Evolutionary conservation across 139 green algal genomes (phyloP).

Genomic region (Penium margaritaceum): DNA sequence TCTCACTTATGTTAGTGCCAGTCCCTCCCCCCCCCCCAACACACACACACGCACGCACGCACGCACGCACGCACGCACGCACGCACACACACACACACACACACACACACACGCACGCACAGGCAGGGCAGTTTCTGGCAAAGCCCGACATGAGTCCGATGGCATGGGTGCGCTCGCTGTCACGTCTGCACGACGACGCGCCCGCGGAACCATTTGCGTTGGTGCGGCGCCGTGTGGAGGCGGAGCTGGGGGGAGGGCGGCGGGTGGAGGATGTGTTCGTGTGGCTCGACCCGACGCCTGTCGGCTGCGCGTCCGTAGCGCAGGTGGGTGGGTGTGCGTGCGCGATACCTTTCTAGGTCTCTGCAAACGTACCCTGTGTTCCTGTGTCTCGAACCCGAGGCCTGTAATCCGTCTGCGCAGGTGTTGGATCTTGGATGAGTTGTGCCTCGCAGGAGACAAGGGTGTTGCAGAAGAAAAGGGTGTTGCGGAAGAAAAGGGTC

Average conservation of each 20-base stretch:
- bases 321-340: constrained; percentile 20
- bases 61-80: too few relatives aligned
- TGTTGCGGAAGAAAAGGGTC: background rate
- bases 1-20: too few relatives aligned
- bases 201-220: constrained; percentile 15
- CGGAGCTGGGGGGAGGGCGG: constrained; percentile 21
- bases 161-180: constrained; percentile 31
- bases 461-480: constrained; percentile 21
- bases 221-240: constrained; percentile 16
- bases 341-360: background rate
- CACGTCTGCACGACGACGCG: constrained; percentile 31
- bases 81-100: too few relatives aligned
- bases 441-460: background rate
- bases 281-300: constrained; percentile 18
- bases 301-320: constrained; percentile 42
- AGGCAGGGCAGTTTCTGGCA: constrained; percentile 44
- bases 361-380: background rate
- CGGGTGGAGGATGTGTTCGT: constrained; percentile 23
- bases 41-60: too few relatives aligned
- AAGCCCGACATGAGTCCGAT: constrained; percentile 41
- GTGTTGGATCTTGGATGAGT: constrained; percentile 17
- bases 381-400: background rate
- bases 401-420: background rate
- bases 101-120: too few relatives aligned
- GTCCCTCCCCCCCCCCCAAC: too few relatives aligned